phyloP scores from a whole-genome alignment of 352 stramenopile genomes.

The Phytopythium kandeliae region DNA sequence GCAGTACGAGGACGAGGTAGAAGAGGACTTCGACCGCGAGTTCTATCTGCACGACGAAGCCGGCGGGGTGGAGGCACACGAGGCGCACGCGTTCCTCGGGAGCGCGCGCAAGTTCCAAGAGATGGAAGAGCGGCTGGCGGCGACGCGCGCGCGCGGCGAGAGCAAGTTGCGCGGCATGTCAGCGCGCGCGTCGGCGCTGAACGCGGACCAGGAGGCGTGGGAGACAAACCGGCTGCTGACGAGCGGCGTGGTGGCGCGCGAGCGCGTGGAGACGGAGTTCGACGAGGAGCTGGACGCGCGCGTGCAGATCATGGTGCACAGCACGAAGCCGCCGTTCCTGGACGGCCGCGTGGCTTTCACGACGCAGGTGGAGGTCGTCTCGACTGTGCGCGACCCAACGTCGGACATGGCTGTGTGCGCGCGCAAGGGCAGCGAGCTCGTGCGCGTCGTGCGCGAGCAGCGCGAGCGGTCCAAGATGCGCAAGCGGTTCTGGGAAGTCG shows the following conservation, averaged over 20 bases:
- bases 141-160: constrained; percentile 74
- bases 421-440: constrained; percentile 88
- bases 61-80: constrained; percentile 43
- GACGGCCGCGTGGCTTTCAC: constrained; percentile 94
- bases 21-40: constrained; percentile 93
- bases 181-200: constrained; percentile 88
- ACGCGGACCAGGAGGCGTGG: constrained; percentile 97
- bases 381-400: constrained; percentile 94
- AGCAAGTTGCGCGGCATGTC: constrained; percentile 88
- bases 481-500: constrained; percentile 99
- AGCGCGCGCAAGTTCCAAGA: constrained; percentile 88
- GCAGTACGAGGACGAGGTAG: constrained; percentile 69
- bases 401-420: constrained; percentile 95
- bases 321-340: constrained; percentile 97
- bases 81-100: constrained; percentile 88
- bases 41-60: constrained; percentile 95
- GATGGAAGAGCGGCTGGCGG: constrained; percentile 87
- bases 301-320: constrained; percentile 97
- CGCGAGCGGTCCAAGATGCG: constrained; percentile 91
- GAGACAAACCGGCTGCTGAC: constrained; percentile 96
- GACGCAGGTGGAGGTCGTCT: constrained; percentile 93
- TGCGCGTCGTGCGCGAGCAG: constrained; percentile 75
- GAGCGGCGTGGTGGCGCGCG: constrained; percentile 87
- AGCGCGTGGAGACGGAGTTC: constrained; percentile 76
- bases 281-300: constrained; percentile 93